Evolutionary conservation across 2,329 filamentous ascomycete species (phyloP).

Genomic region (Colletotrichum sp.): DNA sequence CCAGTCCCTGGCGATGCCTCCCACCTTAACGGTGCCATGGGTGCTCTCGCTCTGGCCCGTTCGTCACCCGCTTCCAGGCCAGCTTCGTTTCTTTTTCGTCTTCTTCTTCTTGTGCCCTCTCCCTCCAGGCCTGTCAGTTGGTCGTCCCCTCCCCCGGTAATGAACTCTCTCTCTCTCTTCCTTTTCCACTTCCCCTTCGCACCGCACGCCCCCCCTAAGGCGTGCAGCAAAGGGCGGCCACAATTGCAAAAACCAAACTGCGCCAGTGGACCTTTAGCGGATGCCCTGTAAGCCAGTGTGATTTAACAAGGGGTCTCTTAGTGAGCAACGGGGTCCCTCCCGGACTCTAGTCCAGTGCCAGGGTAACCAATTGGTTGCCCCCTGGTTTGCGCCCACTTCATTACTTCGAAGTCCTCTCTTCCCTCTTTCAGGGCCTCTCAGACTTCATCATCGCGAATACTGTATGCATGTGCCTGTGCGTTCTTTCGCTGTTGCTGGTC

Average conservation of each 20-base stretch:
- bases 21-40: neutral
- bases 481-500: neutral
- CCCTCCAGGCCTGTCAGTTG: neutral
- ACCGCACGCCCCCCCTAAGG: neutral
- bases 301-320: neutral
- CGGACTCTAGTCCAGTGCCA: neutral
- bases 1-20: neutral
- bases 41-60: neutral
- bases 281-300: slow-evolving; percentile 2
- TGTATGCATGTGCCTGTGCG: neutral
- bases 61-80: neutral
- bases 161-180: neutral
- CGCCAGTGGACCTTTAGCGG: slow-evolving; percentile 2
- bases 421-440: neutral
- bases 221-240: neutral
- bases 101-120: neutral
- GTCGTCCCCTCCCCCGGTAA: neutral
- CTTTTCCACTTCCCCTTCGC: neutral
- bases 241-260: neutral
- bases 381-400: neutral
- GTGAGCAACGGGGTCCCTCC: neutral
- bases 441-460: neutral
- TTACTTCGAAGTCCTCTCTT: neutral
- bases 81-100: neutral
- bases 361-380: neutral